Base-by-base conservation (phyloP, 73 alveolate genomes). In the Halteria grandinella region DNA sequence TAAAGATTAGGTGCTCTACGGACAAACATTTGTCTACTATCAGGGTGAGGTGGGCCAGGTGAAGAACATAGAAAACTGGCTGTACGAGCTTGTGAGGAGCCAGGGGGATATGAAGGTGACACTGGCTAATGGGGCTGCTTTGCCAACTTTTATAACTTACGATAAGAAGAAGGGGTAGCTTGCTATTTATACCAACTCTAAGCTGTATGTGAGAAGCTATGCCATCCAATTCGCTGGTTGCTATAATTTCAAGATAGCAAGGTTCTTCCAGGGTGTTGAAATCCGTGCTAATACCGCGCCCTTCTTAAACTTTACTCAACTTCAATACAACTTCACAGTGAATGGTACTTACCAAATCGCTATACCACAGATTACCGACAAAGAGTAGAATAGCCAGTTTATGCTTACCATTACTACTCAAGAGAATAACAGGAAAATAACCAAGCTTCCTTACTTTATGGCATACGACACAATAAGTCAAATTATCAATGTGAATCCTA, bases 171-270 rank as follows among this genome's bases (percentile, higher is more conserved):
- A 60, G 12, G 77, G 43, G 18, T 24, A 60, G 21, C 15, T 60
- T 24, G 23, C 1, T 36, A 23, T 60, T 10, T 1, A 60, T 8
- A 37, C 77, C 3, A 60, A 60, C 43, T 17, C 37, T 10, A 10
- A 7, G 2, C 14, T 41, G 10, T 15, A 36, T 5, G 34, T 60
- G n/a, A 28, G 40, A n/a, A 6, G 12, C 27, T 60, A 37, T 37
- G 43, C 43, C 60, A 37, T 60, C 5, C 37, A 40, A 59, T 37
- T 60, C 24, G n/a, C 77, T 3, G 77, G 77, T 7, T 60, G 77
- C 24, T 33, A 18, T 1, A 23, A 60, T n/a, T 8, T 20, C 8
- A 36, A 18, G 5, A 60, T 40, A 37, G 29, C 77, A 14, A 8
- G 37, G 7, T 60, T 40, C 48, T 60, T 40, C 43, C 43, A 60